Conservation (phyloP, 495 filamentous ascomycete genomes). For the Podospora sp. region DNA sequence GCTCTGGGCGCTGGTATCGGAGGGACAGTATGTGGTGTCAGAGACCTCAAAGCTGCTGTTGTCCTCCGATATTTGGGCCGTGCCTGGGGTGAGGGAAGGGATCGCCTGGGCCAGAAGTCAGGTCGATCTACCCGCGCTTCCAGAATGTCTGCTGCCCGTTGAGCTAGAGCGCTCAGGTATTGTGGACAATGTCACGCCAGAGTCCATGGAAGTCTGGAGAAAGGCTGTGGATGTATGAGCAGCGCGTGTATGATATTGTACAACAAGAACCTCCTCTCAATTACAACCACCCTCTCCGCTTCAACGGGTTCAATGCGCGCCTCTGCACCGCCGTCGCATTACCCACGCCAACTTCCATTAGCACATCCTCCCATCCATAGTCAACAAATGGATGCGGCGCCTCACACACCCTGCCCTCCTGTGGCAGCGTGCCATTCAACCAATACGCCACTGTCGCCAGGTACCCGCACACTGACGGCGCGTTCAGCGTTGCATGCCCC, state of each 20-base stretch:
- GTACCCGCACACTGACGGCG: conserved; percentile 52
- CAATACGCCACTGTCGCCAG: conserved; percentile 51
- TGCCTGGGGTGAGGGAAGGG: conserved; percentile 2
- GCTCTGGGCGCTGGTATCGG: not conserved
- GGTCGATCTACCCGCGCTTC: conserved; percentile 1
- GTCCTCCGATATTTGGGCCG: not conserved
- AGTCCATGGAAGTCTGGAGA: not conserved
- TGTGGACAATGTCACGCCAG: not conserved
- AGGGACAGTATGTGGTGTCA: not conserved
- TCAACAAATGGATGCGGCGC: conserved; percentile 9
- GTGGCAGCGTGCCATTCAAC: conserved; percentile 50
- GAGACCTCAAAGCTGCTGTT: conserved; percentile 3
- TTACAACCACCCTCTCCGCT: conserved; percentile 2
- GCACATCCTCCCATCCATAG: conserved; percentile 2
- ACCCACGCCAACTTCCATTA: not conserved
- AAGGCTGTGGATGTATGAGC: not conserved
- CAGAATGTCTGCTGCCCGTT: not conserved
- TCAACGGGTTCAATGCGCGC: not conserved
- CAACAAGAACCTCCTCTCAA: too few relatives aligned
- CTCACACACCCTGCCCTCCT: conserved; percentile 45
- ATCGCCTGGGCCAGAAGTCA: conserved; percentile 16
- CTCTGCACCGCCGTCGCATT: not conserved
- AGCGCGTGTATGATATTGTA: too few relatives aligned
- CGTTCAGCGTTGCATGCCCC: conserved; percentile 54
- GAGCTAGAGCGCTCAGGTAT: not conserved